Evolutionary conservation across 129 eudicot genomes (phyloP).

Genomic region (Saposhnikovia divaricata): DNA sequence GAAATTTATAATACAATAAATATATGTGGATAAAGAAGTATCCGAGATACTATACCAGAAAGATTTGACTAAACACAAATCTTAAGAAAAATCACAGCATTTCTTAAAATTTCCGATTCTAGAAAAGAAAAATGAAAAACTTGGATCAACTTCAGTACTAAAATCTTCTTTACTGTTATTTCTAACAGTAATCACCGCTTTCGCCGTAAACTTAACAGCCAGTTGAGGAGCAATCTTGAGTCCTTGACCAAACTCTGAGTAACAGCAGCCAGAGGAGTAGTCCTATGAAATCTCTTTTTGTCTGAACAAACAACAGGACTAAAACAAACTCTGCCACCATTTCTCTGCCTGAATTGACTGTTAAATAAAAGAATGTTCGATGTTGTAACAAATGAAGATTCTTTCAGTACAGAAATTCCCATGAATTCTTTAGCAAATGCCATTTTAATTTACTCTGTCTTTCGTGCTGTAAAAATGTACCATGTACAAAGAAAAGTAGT

Average conservation of each 20-base stretch:
- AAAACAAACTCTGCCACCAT: not conserved
- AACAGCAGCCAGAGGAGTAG: constrained; percentile 48
- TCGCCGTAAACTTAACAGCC: constrained; percentile 58
- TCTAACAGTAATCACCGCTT: constrained; percentile 78
- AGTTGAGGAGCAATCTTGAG: constrained; percentile 41
- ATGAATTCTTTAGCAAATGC: constrained; percentile 49
- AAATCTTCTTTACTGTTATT: constrained; percentile 77
- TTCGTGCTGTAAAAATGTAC: not conserved
- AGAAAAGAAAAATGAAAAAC: no score
- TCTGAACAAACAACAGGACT: constrained; percentile 26
- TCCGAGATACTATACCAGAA: no score
- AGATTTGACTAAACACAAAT: no score
- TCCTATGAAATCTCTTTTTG: constrained; percentile 18
- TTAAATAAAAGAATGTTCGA: constrained; percentile 5
- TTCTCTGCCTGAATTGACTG: not conserved
- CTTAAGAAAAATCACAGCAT: no score
- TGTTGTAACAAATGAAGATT: constrained; percentile 33
- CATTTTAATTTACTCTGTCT: constrained; percentile 17
- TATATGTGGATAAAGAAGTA: no score
- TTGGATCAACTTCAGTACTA: constrained; percentile 78
- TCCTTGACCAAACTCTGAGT: constrained; percentile 64
- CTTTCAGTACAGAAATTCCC: constrained; percentile 37
- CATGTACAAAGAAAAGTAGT: no score
- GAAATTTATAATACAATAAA: no score
- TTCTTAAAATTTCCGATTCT: no score